These are phyloP conservation scores for Hordeum marinum DNA, from an alignment of 176 grass and related monocot species.

Conservation along the genomic window DNA sequence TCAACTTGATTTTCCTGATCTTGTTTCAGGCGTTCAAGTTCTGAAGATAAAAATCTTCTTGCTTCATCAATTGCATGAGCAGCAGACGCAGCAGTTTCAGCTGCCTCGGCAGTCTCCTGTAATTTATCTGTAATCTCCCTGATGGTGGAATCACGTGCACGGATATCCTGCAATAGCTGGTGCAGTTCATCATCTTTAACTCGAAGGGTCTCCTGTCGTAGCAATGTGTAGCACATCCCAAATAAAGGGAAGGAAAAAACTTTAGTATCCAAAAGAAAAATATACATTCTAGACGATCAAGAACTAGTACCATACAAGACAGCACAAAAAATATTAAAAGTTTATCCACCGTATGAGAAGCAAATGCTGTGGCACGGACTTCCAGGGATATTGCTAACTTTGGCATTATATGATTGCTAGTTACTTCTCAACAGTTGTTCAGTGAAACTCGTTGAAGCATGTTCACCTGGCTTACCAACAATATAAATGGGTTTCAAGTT, in stretches of 20 bases:
- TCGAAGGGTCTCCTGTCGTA: slow-evolving; percentile 71
- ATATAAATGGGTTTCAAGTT: background rate
- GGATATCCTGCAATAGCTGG: slow-evolving; percentile 70
- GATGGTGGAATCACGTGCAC: slow-evolving; percentile 74
- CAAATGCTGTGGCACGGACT: background rate
- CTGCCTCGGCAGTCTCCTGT: slow-evolving; percentile 77
- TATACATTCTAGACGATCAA: background rate
- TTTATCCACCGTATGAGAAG: background rate
- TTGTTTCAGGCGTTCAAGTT: slow-evolving; percentile 60
- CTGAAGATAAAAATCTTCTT: slow-evolving; percentile 54
- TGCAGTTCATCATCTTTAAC: slow-evolving; percentile 94
- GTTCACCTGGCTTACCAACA: background rate
- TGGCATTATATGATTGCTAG: background rate
- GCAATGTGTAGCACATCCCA: background rate
- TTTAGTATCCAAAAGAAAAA: slow-evolving; percentile 25
- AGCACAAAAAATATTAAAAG: background rate
- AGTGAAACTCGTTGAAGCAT: background rate
- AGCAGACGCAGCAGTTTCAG: slow-evolving; percentile 79
- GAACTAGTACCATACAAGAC: background rate
- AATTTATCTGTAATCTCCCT: slow-evolving; percentile 84
- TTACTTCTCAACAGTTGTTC: background rate
- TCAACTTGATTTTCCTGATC: slow-evolving; percentile 63
- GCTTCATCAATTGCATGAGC: slow-evolving; percentile 87
- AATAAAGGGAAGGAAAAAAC: slow-evolving; percentile 16
- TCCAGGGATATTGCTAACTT: slow-evolving; percentile 2